Evolutionary conservation across 1,139 yeast species (phyloP), one percentile per base, ranked within the genome.

Genomic region (Geotrichum klebahnii): DNA sequence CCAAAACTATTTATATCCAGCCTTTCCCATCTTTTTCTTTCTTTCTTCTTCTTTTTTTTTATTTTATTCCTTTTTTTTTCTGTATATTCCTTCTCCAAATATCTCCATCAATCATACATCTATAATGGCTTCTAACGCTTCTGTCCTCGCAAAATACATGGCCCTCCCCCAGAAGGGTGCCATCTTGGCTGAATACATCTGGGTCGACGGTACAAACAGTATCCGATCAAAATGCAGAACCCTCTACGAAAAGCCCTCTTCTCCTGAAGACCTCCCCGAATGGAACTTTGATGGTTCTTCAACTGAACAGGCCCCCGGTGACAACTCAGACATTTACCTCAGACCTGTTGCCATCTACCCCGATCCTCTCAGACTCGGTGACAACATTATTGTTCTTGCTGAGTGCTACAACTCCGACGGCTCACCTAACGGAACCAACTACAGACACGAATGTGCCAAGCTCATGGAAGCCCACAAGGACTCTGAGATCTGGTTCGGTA

Each of bases 211-310:
- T 61, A 80, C 85, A 62, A 96, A 96, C 70, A 81, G 83, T 67
- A 73, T 90, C 64, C 87, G 98, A 76, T 88, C 97, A 57, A 90
- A 90, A 77, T 88, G 96, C 73, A 85, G 82, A 74, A 92, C 97
- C 53, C 76, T 92, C 60, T 64, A 64, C 65, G 80, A 82, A 73
- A 77, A 74, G 64, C 87, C 95, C 53, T 67, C 79, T 46, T 74
- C 84, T 39, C 77, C 87, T 52, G 94, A 86, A 58, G 96, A 92
- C 67, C 78, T 92, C 63, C 97, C 97, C 61, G 97, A 90, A 73
- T 92, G 98, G 98, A 92, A 92, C 79, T 92, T 92, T 66, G 98
- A 92, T 71, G 98, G 98, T 72, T 90, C 97, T 43, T 89, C 97
- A 33, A 92, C 98, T 49, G 92, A 88, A 59, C 98, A 92, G 77